A percentile compares a stretch with the other conserved stretches of the same genome.
phyloP scores from a whole-genome alignment of 495 filamentous ascomycete genomes.

The Trichoderma parareesei region DNA sequence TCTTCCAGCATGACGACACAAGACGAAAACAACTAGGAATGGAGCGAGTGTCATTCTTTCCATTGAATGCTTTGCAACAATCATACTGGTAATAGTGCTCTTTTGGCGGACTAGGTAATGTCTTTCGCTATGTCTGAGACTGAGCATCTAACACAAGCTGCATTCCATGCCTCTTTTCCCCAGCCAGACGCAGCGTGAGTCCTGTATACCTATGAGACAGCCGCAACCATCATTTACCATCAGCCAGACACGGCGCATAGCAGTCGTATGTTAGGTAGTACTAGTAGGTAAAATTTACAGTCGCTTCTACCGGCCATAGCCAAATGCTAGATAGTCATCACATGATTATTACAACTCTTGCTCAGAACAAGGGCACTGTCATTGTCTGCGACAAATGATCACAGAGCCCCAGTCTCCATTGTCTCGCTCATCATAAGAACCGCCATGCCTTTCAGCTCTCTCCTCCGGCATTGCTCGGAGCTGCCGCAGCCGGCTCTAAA shows the following conservation, averaged over 20 bases:
- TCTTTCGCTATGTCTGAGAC: too few species aligned
- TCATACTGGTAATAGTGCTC: too few species aligned
- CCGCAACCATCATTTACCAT: background rate
- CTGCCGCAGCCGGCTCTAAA: background rate
- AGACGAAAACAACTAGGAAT: too few species aligned
- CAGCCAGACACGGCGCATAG: background rate
- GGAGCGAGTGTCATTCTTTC: background rate
- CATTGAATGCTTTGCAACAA: too few species aligned
- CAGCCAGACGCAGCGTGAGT: too few species aligned
- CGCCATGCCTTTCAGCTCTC: background rate
- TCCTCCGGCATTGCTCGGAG: background rate
- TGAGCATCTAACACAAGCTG: too few species aligned
- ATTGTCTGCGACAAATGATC: background rate
- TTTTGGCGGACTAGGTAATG: too few species aligned
- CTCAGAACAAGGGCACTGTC: background rate
- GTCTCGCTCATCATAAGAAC: background rate
- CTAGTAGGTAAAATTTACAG: background rate
- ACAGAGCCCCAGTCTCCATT: background rate
- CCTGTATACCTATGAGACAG: background rate
- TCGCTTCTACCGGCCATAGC: background rate
- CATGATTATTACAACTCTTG: background rate
- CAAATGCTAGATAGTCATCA: too few species aligned
- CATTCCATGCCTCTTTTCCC: too few species aligned
- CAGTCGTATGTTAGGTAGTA: background rate
- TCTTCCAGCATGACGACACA: too few species aligned